Conservation (phyloP, 1,284 basidiomycete genomes). For the Chalciporus piperatoides region DNA sequence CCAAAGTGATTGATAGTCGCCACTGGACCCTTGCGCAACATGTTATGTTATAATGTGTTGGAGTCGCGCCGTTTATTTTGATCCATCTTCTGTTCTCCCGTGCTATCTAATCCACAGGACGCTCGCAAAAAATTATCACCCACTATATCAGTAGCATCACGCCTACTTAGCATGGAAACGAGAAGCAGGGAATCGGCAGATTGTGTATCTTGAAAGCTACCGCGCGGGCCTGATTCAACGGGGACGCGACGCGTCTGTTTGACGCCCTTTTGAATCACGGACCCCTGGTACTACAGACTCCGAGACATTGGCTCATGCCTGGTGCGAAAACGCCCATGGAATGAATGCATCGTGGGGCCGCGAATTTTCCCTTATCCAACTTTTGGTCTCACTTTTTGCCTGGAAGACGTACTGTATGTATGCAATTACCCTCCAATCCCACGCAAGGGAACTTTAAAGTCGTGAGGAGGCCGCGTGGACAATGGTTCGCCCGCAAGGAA, state of each 20-base stretch:
- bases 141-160: background rate
- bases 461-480: constrained; percentile 5
- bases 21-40: background rate
- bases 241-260: constrained; percentile 42
- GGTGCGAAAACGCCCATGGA: constrained; percentile 1
- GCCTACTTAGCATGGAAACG: constrained; percentile 5
- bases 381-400: constrained; percentile 3
- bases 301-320: background rate
- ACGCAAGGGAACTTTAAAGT: background rate
- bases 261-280: constrained; percentile 29
- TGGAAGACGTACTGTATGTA: constrained; percentile 11
- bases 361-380: constrained; percentile 1
- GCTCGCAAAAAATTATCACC: constrained; percentile 1
- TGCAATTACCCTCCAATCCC: background rate
- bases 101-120: constrained; percentile 17
- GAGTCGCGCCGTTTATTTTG: constrained; percentile 13
- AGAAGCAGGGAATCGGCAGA: background rate
- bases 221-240: constrained; percentile 7
- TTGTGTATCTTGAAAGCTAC: background rate
- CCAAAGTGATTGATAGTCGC: constrained; percentile 19
- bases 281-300: constrained; percentile 35
- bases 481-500: constrained; percentile 5
- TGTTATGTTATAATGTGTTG: constrained; percentile 10
- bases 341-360: constrained; percentile 2
- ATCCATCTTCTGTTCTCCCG: constrained; percentile 7